Evolutionary conservation across 345 rosid genomes (phyloP).

Genomic region (Syzygium oleosum): DNA sequence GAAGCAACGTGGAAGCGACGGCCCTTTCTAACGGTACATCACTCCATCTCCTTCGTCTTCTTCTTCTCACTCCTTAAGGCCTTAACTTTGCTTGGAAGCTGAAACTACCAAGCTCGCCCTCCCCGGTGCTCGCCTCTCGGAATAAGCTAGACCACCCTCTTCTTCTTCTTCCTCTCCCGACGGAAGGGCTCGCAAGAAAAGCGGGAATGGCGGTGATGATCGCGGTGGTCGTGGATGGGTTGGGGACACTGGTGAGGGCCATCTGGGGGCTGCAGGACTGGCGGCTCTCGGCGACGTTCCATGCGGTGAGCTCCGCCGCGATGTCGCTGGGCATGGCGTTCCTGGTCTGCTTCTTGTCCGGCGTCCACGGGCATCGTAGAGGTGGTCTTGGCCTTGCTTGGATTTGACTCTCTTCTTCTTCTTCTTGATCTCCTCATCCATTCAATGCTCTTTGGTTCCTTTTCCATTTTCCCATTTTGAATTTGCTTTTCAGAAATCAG

Average conservation of each 20-base stretch:
- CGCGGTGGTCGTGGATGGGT: constrained; percentile 18
- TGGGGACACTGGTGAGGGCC: constrained; percentile 17
- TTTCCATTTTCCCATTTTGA: background rate
- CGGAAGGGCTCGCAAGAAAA: background rate
- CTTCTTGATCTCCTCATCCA: background rate
- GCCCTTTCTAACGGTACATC: background rate
- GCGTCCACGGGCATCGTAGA: constrained; percentile 12
- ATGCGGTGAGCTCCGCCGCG: constrained; percentile 21
- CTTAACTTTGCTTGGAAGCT: background rate
- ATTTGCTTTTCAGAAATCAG: background rate
- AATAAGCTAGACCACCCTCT: background rate
- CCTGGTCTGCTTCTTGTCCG: constrained; percentile 27
- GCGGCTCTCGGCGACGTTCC: constrained; percentile 15
- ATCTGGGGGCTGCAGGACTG: constrained; percentile 25
- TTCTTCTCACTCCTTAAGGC: background rate
- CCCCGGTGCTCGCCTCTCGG: background rate
- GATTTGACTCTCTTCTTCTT: background rate
- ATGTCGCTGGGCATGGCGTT: constrained; percentile 21
- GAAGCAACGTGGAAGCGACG: background rate
- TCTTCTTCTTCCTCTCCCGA: background rate
- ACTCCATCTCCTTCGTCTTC: background rate
- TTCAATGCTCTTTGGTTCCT: background rate
- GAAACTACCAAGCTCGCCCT: background rate
- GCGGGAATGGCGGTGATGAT: constrained; percentile 27
- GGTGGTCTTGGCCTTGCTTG: constrained; percentile 16